A percentile compares a stretch with the other conserved stretches of the same genome.
phyloP scores from a whole-genome alignment of 2,329 filamentous ascomycete genomes.

The Pezicula carpinea region DNA sequence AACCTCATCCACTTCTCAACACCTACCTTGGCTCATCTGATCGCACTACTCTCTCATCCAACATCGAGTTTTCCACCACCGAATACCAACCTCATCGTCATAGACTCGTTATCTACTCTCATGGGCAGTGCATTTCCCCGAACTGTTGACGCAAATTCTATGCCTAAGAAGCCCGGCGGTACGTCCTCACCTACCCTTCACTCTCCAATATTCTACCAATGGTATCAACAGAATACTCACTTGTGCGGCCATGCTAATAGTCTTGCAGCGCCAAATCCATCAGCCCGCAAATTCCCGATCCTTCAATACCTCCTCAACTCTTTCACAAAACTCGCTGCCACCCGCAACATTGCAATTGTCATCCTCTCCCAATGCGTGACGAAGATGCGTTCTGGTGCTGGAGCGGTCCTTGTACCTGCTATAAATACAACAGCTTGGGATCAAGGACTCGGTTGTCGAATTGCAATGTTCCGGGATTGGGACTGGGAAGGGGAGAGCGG shows the following conservation, averaged over 20 bases:
- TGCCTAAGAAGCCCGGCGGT: constrained; percentile 20
- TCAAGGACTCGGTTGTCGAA: constrained; percentile 63
- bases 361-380: constrained; percentile 77
- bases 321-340: constrained; percentile 70
- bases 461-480: constrained; percentile 80
- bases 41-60: constrained; percentile 70
- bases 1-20: constrained; percentile 63
- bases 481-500: constrained; percentile 40
- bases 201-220: neutral
- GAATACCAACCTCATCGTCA: constrained; percentile 63
- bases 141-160: constrained; percentile 33
- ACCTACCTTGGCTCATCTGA: constrained; percentile 56
- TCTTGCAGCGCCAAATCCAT: constrained; percentile 15
- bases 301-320: constrained; percentile 63
- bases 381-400: constrained; percentile 63
- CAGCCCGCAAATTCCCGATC: constrained; percentile 32
- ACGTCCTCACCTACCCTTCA: constrained; percentile 2
- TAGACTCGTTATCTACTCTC: constrained; percentile 74
- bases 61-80: constrained; percentile 56
- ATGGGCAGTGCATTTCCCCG: constrained; percentile 75
- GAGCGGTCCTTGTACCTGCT: constrained; percentile 68
- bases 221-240: neutral
- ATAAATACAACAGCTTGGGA: constrained; percentile 79
- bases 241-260: neutral
- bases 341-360: constrained; percentile 68